phyloP scores from a whole-genome alignment of 1,284 basidiomycete genomes.

The Tilletia caries region DNA sequence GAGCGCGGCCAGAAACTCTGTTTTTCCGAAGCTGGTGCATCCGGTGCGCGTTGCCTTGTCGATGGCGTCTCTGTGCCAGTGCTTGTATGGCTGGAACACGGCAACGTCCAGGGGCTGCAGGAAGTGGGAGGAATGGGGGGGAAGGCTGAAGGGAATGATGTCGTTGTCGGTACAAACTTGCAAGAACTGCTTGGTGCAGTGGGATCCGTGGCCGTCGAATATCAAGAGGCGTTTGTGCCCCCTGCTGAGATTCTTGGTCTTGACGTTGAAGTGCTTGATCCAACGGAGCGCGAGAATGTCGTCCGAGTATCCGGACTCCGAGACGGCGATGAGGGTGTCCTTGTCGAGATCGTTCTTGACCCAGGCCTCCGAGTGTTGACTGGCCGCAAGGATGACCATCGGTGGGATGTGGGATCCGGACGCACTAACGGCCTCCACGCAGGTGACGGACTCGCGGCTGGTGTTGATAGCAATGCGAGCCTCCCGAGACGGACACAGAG shows the following conservation, averaged over 20 bases:
- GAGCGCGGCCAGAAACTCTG: background rate
- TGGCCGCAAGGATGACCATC: background rate
- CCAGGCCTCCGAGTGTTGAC: background rate
- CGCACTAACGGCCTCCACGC: background rate
- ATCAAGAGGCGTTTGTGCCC: slow-evolving; percentile 49
- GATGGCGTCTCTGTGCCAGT: background rate
- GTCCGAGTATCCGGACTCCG: slow-evolving; percentile 37
- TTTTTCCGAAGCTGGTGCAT: background rate
- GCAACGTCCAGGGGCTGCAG: slow-evolving; percentile 28
- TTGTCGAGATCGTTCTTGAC: background rate
- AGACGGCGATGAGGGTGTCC: background rate
- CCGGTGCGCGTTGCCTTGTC: background rate
- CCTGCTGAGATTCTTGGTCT: slow-evolving; percentile 53
- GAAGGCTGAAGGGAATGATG: slow-evolving; percentile 56
- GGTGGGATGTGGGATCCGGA: background rate
- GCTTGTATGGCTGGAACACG: slow-evolving; percentile 15
- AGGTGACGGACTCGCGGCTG: background rate
- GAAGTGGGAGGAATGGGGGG: slow-evolving; percentile 49
- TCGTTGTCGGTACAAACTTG: slow-evolving; percentile 49
- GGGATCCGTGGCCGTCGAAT: slow-evolving; percentile 57
- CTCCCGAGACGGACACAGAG: background rate
- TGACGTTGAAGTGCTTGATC: slow-evolving; percentile 53
- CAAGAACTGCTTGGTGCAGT: slow-evolving; percentile 54
- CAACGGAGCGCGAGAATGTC: slow-evolving; percentile 46
- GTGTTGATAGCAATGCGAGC: background rate